Evolutionary conservation across 306 rosid genomes (phyloP).

Genomic region (Cicer yamashitae): DNA sequence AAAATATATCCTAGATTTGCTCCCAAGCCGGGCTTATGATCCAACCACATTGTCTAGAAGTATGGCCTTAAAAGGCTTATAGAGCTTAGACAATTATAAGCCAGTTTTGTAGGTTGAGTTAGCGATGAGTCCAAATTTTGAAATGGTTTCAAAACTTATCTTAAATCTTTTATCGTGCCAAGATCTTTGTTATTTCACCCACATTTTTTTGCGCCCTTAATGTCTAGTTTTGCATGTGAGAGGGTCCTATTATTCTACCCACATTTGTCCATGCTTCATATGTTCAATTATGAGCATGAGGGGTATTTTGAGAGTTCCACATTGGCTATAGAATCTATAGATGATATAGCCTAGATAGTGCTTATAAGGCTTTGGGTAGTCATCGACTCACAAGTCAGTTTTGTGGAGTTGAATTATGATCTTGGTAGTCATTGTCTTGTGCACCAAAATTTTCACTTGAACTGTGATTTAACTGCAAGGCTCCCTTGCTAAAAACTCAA

Average conservation of each 20-base stretch:
- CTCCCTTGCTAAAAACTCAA: neutral
- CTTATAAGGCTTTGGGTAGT: neutral
- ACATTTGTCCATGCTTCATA: neutral
- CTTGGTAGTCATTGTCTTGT: neutral
- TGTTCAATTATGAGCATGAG: neutral
- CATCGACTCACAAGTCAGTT: neutral
- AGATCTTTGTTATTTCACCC: neutral
- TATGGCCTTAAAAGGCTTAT: neutral
- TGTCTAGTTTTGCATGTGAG: neutral
- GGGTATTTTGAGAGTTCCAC: neutral
- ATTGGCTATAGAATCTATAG: too few relatives aligned
- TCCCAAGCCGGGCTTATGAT: neutral
- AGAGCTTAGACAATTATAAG: neutral
- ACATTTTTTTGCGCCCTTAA: neutral
- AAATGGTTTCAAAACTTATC: neutral
- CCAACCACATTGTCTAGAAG: neutral
- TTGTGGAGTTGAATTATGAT: neutral
- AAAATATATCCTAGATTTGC: neutral
- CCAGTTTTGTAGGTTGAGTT: neutral
- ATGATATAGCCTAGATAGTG: too few relatives aligned
- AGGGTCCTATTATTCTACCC: neutral
- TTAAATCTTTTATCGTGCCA: neutral
- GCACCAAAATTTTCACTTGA: slow-evolving; percentile 23
- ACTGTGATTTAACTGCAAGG: neutral
- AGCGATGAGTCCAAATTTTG: neutral